Base-by-base conservation (phyloP, 202 grass and related monocot species). In the Saccharum hybrid region DNA sequence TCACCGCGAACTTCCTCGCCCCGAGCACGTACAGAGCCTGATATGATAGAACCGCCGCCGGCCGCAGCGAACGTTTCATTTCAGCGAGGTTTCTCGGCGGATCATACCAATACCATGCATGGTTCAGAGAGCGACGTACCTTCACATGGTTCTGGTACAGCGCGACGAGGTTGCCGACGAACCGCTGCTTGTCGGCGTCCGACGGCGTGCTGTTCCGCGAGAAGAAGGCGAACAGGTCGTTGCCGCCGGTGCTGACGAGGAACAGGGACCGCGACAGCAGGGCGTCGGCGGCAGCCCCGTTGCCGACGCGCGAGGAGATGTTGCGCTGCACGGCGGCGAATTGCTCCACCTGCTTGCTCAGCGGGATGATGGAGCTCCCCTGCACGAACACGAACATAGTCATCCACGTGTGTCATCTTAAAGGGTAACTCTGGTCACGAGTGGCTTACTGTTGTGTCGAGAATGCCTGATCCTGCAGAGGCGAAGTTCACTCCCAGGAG, bases 141-240 rank as follows among this genome's bases (percentile, higher is more conserved):
- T 98, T 86, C 1, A 90, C 56, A 7, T 92, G 89, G 6, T 67
- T 74, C 68, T 54, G 72, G 82, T 83, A 92, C 19, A 86, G 79
- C 43, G 88, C 83, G 9, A 84, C 86, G 16, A 96, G 88, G 73
- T 83, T 79, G 76, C 4, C 16, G 52, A 93, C 68, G 86, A 98
- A 96, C 11, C 4, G 19, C 34, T 21, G 59, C 72, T 43, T 88
- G 34, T 85, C 83, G 15, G 30, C 84, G 18, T 57, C 68, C 38
- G 90, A 78, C 38, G 90, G 87, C 30, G 81, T 88, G 64, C 87
- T 94, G 76, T 88, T 98, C 46, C 60, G 56, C 0, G 82, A 31
- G 78, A 96, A 98, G 83, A 92, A 98, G 46, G 81, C 96, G 79
- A 98, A 96, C 51, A 98, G 83, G 80, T 98, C 93, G 79, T 98